Evolutionary conservation across 1,284 basidiomycete species (phyloP), one percentile per base, ranked within the genome.

Genomic region (Ceratobasidium sp.): DNA sequence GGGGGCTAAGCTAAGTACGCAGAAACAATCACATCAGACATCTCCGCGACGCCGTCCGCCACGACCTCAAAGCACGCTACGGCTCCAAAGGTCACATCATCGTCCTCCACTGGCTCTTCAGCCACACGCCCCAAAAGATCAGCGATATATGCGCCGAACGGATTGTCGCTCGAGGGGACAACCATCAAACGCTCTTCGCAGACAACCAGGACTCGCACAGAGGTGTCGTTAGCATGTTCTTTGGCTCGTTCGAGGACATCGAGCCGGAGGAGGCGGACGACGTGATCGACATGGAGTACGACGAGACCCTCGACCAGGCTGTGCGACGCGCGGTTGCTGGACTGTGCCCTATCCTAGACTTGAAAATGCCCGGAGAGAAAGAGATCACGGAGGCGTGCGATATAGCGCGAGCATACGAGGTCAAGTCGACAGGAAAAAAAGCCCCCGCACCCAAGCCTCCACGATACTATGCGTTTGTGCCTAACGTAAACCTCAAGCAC

Each of bases 11-110:
- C 33, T 3, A 18, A 44, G 1, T 70, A 13, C n/a, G 0, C 80
- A 97, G 96, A 82, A 97, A 98, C 85, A 98, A 98, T 83, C 97
- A 98, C 82, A 88, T 94, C 0, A 86, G 83, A 20, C 90, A 93
- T 84, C 97, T 97, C 82, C 94, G 96, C 20, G 81, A 87, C 53
- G 89, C 90, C 13, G 88, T 98, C 0, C 89, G 91, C 10, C 88
- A 91, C 28, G 75, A 77, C 46, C 51, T 77, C 55, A 77, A 77
- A 33, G 77, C 23, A 49, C 51, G 66, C n/a, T 70, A 77, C 49
- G 56, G 69, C 3, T 49, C 53, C 7, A 77, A 63, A 46, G 77
- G 67, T 3, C 92, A 92, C 9, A 87, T 96, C 13, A 87, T 98
- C 67, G 95, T 92, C 0, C 88, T 98, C 10, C 88, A 95, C 82